A percentile compares a stretch with the other conserved stretches of the same genome.
Conservation (phyloP, 1,284 basidiomycete species). For the Neolentinus lepideus region DNA sequence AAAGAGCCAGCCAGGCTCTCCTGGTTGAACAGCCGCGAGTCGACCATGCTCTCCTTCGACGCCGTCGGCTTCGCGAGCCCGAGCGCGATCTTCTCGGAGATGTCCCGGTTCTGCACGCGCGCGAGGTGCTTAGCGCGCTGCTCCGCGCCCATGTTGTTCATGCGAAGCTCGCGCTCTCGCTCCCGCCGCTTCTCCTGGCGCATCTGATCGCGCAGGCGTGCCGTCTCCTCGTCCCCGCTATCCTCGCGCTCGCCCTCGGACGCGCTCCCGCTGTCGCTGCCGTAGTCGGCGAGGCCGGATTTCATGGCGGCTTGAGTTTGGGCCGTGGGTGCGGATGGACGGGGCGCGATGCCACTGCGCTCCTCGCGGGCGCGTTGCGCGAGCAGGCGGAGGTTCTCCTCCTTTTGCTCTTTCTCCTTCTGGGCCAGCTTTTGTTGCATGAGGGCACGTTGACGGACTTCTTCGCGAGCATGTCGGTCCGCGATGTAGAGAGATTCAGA, state of each 20-base stretch:
- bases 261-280: conserved; percentile 60
- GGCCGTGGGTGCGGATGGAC: conserved; percentile 38
- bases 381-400: conserved; percentile 90
- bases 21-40: conserved; percentile 96
- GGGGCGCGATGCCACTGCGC: conserved; percentile 66
- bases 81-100: conserved; percentile 97
- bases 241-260: conserved; percentile 32
- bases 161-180: conserved; percentile 94
- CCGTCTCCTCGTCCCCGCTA: conserved; percentile 71
- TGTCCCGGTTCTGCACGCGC: conserved; percentile 94
- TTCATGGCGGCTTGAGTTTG: conserved; percentile 64
- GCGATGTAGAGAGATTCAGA: conserved; percentile 95
- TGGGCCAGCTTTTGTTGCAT: conserved; percentile 99
- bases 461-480: conserved; percentile 97
- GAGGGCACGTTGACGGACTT: conserved; percentile 90
- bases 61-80: conserved; percentile 95
- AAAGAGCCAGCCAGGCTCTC: conserved; percentile 80
- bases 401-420: conserved; percentile 96
- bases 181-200: conserved; percentile 88
- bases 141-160: conserved; percentile 99
- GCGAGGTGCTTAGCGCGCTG: conserved; percentile 94
- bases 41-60: conserved; percentile 94
- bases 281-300: conserved; percentile 79
- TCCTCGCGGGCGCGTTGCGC: conserved; percentile 96
- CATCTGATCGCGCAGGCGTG: conserved; percentile 84